Base-by-base conservation (phyloP, 257 asterid species). In the Jacaranda copaia region DNA sequence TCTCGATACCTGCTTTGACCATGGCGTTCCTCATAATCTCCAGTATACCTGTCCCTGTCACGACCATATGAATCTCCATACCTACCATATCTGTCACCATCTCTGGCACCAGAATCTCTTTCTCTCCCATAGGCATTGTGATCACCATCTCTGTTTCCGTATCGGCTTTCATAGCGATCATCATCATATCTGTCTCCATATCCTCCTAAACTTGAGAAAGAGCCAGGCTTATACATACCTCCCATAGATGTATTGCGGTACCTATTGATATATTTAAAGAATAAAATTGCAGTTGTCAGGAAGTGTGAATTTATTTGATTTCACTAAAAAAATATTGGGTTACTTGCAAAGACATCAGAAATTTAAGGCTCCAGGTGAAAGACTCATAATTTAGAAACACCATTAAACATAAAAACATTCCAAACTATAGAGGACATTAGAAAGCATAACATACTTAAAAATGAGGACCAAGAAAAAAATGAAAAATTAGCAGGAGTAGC, bases 71-170 rank as follows among this genome's bases (percentile, higher is more conserved):
- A 75, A 42, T 89, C 92, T 69, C 94, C 93, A 83, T 85, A 78
- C 81, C 88, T 85, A 66, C 90, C 89, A 82, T 90, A 87, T 81
- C 87, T 87, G 15, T 92, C 97, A 65, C 88, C 97, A 78, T 90
- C 96, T 71, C 86, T 82, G 57, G 87, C 79, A 70, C 89, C 87
- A 89, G 91, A 81, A 75, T 90, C 97, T 81, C 93, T 87, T 32
- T 90, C 97, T 81, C 91, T 86, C 58, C 96, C 96, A 69, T 88
- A 86, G 71, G 93, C 96, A 88, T 87, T 89, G 36, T 89, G 79
- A 70, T 91, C 96, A 57, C 91, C 97, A 82, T 90, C 94, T 85
- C 89, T 81, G 85, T 80, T 84, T 78, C 92, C 92, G 82, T 85
- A 89, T 20, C 88, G 84, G 20, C 84, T 83, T 72, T 85, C 88